Evolutionary conservation across 441 rosid species (phyloP).

Genomic region (Cnidoscolus chayamansa): DNA sequence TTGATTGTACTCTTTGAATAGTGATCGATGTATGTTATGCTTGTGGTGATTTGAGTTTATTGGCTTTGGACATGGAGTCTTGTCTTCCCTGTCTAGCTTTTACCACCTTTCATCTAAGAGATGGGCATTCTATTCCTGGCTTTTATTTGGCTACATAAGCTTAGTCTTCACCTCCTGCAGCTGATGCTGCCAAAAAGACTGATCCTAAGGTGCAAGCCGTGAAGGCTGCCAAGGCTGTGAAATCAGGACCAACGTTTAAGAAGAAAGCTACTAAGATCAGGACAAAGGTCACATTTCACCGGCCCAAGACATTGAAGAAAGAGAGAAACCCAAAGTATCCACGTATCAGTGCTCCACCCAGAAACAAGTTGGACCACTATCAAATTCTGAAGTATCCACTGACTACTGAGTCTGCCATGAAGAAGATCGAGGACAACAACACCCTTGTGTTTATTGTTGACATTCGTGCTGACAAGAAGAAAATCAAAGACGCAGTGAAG

Average conservation of each 20-base stretch:
- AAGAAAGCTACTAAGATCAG: slow-evolving; percentile 69
- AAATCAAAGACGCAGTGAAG: slow-evolving; percentile 83
- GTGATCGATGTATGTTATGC: background rate
- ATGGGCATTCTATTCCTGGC: background rate
- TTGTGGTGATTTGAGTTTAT: background rate
- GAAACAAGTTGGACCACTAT: slow-evolving; percentile 75
- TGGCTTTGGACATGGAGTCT: background rate
- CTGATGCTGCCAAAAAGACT: slow-evolving; percentile 42
- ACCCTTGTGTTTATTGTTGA: slow-evolving; percentile 88
- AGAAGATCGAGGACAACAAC: slow-evolving; percentile 91
- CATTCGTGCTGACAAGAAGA: slow-evolving; percentile 86
- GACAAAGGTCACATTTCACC: slow-evolving; percentile 79
- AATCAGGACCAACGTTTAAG: slow-evolving; percentile 66
- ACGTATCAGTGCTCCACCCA: slow-evolving; percentile 59
- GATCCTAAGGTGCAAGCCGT: slow-evolving; percentile 75
- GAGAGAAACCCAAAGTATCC: slow-evolving; percentile 66
- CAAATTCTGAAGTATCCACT: slow-evolving; percentile 71
- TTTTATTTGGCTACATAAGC: background rate
- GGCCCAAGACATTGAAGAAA: slow-evolving; percentile 73
- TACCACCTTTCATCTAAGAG: background rate
- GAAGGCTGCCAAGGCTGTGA: slow-evolving; percentile 84
- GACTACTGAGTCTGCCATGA: slow-evolving; percentile 83
- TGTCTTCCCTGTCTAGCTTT: background rate
- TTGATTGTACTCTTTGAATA: background rate
- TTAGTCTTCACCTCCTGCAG: background rate